A percentile compares a stretch with the other conserved stretches of the same genome.
Evolutionary conservation across 176 grass and related monocot genomes (phyloP).

Genomic region (Coix lacrymajobi): DNA sequence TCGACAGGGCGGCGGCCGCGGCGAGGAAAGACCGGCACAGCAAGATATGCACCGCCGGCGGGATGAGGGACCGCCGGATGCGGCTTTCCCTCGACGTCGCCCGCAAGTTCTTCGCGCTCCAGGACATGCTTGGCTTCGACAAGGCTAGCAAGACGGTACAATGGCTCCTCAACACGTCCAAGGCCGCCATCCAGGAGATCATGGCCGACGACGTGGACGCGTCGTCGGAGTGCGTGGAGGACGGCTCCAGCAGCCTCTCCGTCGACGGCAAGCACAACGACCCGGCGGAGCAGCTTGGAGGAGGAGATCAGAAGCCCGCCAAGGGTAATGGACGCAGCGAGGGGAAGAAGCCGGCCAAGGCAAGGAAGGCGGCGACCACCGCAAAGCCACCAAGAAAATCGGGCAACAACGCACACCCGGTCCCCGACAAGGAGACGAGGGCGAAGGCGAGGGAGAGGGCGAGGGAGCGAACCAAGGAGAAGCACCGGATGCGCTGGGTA

Average conservation of each 20-base stretch:
- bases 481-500: constrained; percentile 57
- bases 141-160: constrained; percentile 97
- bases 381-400: constrained; percentile 38
- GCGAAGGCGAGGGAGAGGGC: constrained; percentile 82
- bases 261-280: constrained; percentile 44
- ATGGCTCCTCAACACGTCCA: constrained; percentile 84
- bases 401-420: constrained; percentile 27
- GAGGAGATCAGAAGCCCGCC: background rate
- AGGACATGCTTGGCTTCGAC: constrained; percentile 92
- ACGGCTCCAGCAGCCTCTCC: constrained; percentile 57
- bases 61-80: constrained; percentile 88
- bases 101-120: constrained; percentile 79
- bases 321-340: background rate
- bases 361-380: constrained; percentile 28
- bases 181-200: constrained; percentile 69
- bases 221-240: constrained; percentile 55
- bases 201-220: constrained; percentile 39
- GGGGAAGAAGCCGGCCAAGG: constrained; percentile 42
- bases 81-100: constrained; percentile 84
- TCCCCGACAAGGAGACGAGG: constrained; percentile 62
- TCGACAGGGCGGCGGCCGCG: constrained; percentile 12
- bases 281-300: background rate
- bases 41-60: constrained; percentile 84
- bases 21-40: constrained; percentile 87
- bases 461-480: constrained; percentile 82